These are phyloP conservation scores for Talaromyces proteolyticus DNA, from an alignment of 495 filamentous ascomycete genomes.

Conservation along the genomic window DNA sequence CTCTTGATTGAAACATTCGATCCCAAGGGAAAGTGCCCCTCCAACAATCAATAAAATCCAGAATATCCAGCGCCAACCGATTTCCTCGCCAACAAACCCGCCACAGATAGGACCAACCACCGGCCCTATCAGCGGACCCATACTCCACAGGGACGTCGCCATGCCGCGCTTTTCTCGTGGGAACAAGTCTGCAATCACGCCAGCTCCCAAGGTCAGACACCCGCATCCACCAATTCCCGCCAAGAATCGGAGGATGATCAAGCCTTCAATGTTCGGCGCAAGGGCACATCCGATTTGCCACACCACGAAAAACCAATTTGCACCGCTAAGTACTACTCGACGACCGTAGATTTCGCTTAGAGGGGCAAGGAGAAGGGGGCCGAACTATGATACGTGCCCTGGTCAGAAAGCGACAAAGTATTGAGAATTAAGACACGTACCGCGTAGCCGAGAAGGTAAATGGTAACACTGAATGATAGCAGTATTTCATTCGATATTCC, in stretches of 20 bases:
- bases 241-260: slow-evolving; percentile 62
- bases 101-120: slow-evolving; percentile 48
- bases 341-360: slow-evolving; percentile 38
- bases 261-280: slow-evolving; percentile 46
- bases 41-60: slow-evolving; percentile 51
- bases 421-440: slow-evolving; percentile 18
- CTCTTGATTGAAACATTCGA: slow-evolving; percentile 44
- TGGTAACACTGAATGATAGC: slow-evolving; percentile 46
- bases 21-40: slow-evolving; percentile 29
- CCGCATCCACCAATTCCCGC: slow-evolving; percentile 55
- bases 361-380: slow-evolving; percentile 38
- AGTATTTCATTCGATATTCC: slow-evolving; percentile 47
- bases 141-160: slow-evolving; percentile 50
- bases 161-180: slow-evolving; percentile 47
- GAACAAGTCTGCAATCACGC: slow-evolving; percentile 58
- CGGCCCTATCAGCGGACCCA: slow-evolving; percentile 47
- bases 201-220: slow-evolving; percentile 36
- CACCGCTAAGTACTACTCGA: slow-evolving; percentile 25
- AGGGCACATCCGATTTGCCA: slow-evolving; percentile 69
- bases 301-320: slow-evolving; percentile 37
- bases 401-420: not conserved
- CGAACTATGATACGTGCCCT: slow-evolving; percentile 12
- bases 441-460: slow-evolving; percentile 55
- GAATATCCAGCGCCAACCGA: slow-evolving; percentile 57
- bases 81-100: slow-evolving; percentile 45